Base-by-base conservation (phyloP, 1,139 yeast genomes). In the Pneumocystis canis region DNA sequence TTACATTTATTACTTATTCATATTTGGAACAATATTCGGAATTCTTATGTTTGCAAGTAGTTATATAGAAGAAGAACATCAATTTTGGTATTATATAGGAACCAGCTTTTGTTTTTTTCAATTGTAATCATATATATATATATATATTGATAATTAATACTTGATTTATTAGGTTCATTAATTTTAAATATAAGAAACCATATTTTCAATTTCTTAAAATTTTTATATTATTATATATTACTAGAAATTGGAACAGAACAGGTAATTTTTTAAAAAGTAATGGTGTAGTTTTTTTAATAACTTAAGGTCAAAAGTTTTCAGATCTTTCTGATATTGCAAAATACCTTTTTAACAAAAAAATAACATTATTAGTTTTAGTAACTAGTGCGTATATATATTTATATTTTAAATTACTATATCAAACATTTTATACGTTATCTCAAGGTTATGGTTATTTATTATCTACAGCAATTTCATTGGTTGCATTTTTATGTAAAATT, bases 11-110 rank as follows among this genome's bases (percentile, higher is more conserved):
- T 61, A 67, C 31, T 33, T 70, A 31, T 1, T 61, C 73, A 60
- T 69, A 82, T 30, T 76, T 82, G 9, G 54, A 40, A 66, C 77
- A 1, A 58, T 77, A 0, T 84, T 83, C 69, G 78, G 85, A 0
- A 67, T 78, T 1, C 82, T 85, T 60, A 84, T 86, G 72, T 88
- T 89, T 76, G 97, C 95, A 0, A 87, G 96, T 53, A 88, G 96
- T 32, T 78, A 89, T 67, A 87, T 92, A n/a, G 99, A 92, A 70
- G 99, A 92, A 72, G 99, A 92, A 70, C 96, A 92, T 71, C 97
- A 89, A 71, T 74, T 89, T 18, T 92, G 99, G 99, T 92, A 95
- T 87, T 85, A 92, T 80, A 77, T 84, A 20, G 75, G 82, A 0
- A 74, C 82, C 0, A 77, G 75, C 1, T 69, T 74, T 70, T 67